These are phyloP conservation scores for Saccharomycopsis amapae DNA, from an alignment of 805 yeast species.

Conservation along the genomic window DNA sequence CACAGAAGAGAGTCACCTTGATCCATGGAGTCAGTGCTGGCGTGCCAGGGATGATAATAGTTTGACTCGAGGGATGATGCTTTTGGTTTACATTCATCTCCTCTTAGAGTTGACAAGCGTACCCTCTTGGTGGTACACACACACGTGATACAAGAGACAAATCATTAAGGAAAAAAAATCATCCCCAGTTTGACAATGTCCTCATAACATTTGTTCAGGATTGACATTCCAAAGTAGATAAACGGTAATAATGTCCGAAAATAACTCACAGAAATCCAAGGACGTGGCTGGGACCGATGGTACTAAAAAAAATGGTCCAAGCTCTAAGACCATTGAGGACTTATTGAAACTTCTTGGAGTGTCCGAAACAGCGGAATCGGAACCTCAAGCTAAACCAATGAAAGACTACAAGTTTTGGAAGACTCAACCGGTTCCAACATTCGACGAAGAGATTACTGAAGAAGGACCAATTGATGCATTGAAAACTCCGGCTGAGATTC, in stretches of 20 bases:
- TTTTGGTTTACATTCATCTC: too few species aligned
- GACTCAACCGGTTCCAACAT: slow-evolving; percentile 87
- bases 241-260: neutral
- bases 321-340: slow-evolving; percentile 46
- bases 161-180: too few species aligned
- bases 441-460: slow-evolving; percentile 45
- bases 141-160: too few species aligned
- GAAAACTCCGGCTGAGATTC: slow-evolving; percentile 67
- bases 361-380: slow-evolving; percentile 28
- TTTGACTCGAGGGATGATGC: too few species aligned
- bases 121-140: too few species aligned
- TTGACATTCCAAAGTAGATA: too few species aligned
- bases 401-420: slow-evolving; percentile 95
- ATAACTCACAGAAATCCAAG: neutral
- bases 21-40: too few species aligned
- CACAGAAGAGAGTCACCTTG: too few species aligned
- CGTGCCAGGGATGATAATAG: too few species aligned
- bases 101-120: too few species aligned
- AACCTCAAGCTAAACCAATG: slow-evolving; percentile 62
- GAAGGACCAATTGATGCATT: slow-evolving; percentile 77
- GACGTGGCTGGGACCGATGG: neutral
- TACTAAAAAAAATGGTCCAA: slow-evolving; percentile 7
- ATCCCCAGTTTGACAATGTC: too few species aligned
- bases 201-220: too few species aligned
- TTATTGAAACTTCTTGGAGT: slow-evolving; percentile 46